Base-by-base conservation (phyloP, 768 basidiomycete species). In the Amanita fuliginea region DNA sequence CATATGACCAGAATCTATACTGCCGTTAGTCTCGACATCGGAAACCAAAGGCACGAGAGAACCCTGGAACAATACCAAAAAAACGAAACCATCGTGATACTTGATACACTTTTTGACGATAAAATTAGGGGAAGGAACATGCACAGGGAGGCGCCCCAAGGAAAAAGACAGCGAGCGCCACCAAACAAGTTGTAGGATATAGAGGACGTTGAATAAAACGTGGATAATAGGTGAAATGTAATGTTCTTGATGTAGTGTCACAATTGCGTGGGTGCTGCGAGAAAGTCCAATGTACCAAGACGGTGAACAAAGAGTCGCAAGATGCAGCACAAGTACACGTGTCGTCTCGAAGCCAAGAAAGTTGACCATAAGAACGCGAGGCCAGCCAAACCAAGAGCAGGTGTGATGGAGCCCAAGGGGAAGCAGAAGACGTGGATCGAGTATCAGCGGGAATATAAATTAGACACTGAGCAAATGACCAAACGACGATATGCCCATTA, bases 391-490 rank as follows among this genome's bases (percentile, higher is more conserved):
- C 8, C 11, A 32, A 43, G 21, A 26, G 24, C 14, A 22, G 35
- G 4, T n/a, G 40, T n/a, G 16, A 13, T 11, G 40, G 28, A 34
- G 41, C 26, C 41, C 41, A 9, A 49, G 41, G 48, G 24, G 18
- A 41, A 48, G 47, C 47, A 50, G 24, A 39, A 43, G 41, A 50
- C 21, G 18, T 33, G 41, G 8, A 42, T 42, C 40, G 48, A 48
- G 48, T 22, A 32, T 49, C 19, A 28, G 36, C n/a, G 46, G 30
- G 28, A 41, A 50, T 40, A 49, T 42, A 50, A 50, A n/a, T 50
- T 50, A 50, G 49, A 50, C 41, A 43, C 41, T 36, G 41, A 50
- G 49, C 49, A 50, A n/a, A 33, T n/a, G 49, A 49, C 47, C 48
- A 42, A 49, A 34, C 41, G 41, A 50, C 18, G 49, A 49, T 40